phyloP scores from a whole-genome alignment of 805 yeast species.

The Debaryomyces prosopidis region DNA sequence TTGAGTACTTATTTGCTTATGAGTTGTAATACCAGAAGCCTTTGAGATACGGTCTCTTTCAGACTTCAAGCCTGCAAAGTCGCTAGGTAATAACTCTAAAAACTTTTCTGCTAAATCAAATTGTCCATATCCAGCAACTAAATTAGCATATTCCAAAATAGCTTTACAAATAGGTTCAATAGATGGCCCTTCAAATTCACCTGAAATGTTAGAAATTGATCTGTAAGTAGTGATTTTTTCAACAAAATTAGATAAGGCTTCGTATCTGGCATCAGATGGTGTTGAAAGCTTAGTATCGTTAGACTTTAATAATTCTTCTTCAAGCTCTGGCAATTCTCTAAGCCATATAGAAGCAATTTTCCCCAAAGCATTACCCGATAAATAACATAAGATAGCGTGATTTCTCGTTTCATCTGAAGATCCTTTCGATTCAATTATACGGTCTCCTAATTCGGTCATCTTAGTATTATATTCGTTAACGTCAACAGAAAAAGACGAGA shows the following conservation, averaged over 20 bases:
- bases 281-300: constrained; percentile 49
- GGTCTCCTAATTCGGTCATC: constrained; percentile 73
- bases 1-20: constrained; percentile 5
- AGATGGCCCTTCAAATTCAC: constrained; percentile 41
- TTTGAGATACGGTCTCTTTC: constrained; percentile 79
- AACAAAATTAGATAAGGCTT: constrained; percentile 76
- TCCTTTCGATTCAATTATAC: constrained; percentile 46
- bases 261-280: constrained; percentile 80
- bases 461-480: constrained; percentile 51
- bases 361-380: constrained; percentile 80
- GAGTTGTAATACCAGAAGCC: constrained; percentile 48
- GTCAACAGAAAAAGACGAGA: constrained; percentile 55
- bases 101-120: constrained; percentile 77
- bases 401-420: constrained; percentile 50
- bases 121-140: constrained; percentile 79
- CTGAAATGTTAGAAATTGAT: constrained; percentile 42
- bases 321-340: constrained; percentile 55
- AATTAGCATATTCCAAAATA: constrained; percentile 77
- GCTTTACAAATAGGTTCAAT: constrained; percentile 55
- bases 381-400: constrained; percentile 73
- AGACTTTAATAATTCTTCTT: constrained; percentile 43
- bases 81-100: constrained; percentile 69
- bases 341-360: constrained; percentile 84
- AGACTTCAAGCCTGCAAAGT: constrained; percentile 63
- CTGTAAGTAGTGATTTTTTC: constrained; percentile 81